Evolutionary conservation across 345 rosid genomes (phyloP), one percentile per base, ranked within the genome.

Genomic region (Anastatica hierochuntica): DNA sequence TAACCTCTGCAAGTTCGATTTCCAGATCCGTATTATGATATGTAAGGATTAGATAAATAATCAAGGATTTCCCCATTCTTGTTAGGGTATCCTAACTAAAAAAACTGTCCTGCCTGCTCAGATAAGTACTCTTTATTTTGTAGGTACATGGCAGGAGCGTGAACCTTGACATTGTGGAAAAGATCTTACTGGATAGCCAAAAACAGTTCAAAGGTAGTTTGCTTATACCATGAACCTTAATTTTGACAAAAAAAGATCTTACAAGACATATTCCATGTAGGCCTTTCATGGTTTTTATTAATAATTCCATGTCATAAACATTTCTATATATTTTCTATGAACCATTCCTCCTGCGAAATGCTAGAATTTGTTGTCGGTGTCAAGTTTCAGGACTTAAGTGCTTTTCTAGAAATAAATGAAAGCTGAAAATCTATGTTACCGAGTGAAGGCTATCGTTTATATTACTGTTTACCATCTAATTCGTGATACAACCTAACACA

Each of bases 121-220:
- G 11, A 45, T 39, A 16, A 14, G 7, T 41, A 34, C 62, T 10
- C n/a, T 43, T 33, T 49, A 8, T 64, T 40, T 52, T 69, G 35
- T 72, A 87, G 98, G 79, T 90, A 71, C 90, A 84, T 64, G 82
- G 95, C 51, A 84, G 75, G 73, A 88, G 95, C 17, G 71, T 82
- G 50, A 80, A 82, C 62, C 53, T 67, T 56, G 84, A 80, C 66
- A 74, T 78, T 71, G 90, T 90, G 77, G 85, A 81, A 61, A 82
- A 77, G 50, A 68, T 80, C 45, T 76, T 87, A 23, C 24, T 76
- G 72, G 95, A 87, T 74, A 55, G 79, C 60, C 81, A 76, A 60
- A 76, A 42, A 66, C 89, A 81, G 71, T 82, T 67, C 63, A 65
- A 71, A 75, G 85, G 98, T 87, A 66, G 16, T 45, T 48, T 37